Evolutionary conservation across 441 rosid species (phyloP), one percentile per base, ranked within the genome.

Genomic region (Oxalis stricta): DNA sequence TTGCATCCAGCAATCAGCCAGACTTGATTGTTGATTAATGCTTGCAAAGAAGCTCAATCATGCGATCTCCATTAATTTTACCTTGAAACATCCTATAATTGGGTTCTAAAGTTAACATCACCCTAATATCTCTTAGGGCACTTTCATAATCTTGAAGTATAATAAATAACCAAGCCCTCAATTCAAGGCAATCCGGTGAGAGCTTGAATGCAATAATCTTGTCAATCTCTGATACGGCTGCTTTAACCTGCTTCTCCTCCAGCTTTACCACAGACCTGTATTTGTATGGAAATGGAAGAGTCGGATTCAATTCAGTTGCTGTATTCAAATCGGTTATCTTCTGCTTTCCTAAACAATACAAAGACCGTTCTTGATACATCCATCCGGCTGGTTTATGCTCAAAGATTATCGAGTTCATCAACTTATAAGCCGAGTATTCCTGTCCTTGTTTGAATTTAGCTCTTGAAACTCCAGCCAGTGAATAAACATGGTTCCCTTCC

Each of bases 281-380:
- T 58, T 66, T 77, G 55, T 72, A 80, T 0, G 91, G 82, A 55
- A 69, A 80, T 1, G 59, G 12, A 39, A 74, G 59, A n/a, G 85
- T 72, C 12, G 82, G 85, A 44, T 80, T 85, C 59, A 80, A 59
- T 44, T 70, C 67, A 10, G 80, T 65, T 29, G 91, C 78, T 18
- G 58, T 42, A 33, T 61, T 52, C 63, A 80, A 47, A 53, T 80
- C 91, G 6, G 43, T 53, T 34, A 72, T 60, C 60, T 75, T 80
- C 48, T 74, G 80, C 23, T 33, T 63, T 22, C 68, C 80, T 2
- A 69, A 46, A 38, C 66, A 68, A 48, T 74, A 80, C 29, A 77
- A 56, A 28, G 85, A 72, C 41, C 78, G 61, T 67, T 80, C 85
- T 41, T 80, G 85, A 53, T 68, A 77, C 82, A 80, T 77, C 91